These are phyloP conservation scores for Austroboletus niveus DNA, from an alignment of 1,284 basidiomycete species.

Conservation along the genomic window DNA sequence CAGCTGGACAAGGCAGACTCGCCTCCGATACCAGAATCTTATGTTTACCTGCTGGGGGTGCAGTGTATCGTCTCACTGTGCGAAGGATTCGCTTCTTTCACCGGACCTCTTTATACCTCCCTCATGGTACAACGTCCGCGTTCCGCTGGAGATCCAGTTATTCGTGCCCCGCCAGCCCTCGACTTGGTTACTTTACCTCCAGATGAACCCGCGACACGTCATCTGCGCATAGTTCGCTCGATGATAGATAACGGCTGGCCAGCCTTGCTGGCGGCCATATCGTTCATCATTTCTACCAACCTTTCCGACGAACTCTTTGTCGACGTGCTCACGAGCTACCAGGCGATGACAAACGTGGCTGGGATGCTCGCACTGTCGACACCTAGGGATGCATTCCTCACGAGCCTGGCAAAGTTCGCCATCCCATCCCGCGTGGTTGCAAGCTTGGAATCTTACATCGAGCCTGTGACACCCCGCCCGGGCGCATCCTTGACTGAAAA, in stretches of 20 bases:
- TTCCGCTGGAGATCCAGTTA: conserved; percentile 59
- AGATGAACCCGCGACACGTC: conserved; percentile 52
- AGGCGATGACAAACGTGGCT: conserved; percentile 84
- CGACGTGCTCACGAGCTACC: conserved; percentile 78
- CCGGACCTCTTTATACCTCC: conserved; percentile 67
- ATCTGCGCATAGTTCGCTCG: conserved; percentile 60
- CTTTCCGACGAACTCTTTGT: conserved; percentile 86
- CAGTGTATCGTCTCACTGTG: conserved; percentile 88
- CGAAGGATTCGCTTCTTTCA: conserved; percentile 80
- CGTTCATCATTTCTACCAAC: conserved; percentile 87
- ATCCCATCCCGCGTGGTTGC: conserved; percentile 87
- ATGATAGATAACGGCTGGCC: conserved; percentile 92
- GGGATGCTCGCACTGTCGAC: conserved; percentile 85
- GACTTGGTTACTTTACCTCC: conserved; percentile 59
- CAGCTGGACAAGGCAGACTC: conserved; percentile 96
- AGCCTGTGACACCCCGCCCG: conserved; percentile 64
- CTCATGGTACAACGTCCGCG: conserved; percentile 67
- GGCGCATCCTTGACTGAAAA: conserved; percentile 66
- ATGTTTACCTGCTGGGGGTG: conserved; percentile 87
- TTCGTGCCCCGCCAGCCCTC: conserved; percentile 73
- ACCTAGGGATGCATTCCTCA: conserved; percentile 92
- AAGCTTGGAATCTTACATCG: conserved; percentile 71
- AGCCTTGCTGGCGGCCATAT: conserved; percentile 83
- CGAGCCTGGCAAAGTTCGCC: conserved; percentile 81
- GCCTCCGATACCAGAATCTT: conserved; percentile 87